Conservation (phyloP, 345 rosid genomes). For the Euphorbia pulcherrima region DNA sequence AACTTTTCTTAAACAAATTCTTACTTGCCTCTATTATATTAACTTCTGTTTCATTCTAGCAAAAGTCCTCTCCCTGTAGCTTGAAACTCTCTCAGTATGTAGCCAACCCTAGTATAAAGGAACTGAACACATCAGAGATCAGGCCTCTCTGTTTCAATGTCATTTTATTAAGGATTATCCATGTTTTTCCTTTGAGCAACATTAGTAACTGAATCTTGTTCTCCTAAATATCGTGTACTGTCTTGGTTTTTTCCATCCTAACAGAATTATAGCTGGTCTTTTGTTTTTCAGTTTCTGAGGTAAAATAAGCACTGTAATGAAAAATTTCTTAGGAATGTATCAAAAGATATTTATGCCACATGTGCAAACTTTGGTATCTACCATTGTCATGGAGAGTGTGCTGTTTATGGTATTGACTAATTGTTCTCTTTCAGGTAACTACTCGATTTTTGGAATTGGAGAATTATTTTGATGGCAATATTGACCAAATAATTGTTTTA, state of each 20-base stretch:
- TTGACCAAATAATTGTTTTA: constrained; percentile 53
- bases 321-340: neutral
- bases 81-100: neutral
- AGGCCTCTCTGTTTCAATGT: too few species aligned
- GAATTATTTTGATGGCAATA: constrained; percentile 73
- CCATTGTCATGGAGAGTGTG: neutral
- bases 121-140: too few species aligned
- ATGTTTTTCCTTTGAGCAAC: too few species aligned
- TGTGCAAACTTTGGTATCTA: neutral
- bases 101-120: too few species aligned
- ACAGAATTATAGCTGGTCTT: neutral
- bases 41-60: neutral
- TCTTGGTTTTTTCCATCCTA: neutral
- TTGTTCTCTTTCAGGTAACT: constrained; percentile 48
- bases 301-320: neutral
- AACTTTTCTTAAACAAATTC: neutral
- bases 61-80: neutral
- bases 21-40: neutral
- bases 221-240: too few species aligned
- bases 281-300: neutral
- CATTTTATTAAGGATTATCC: too few species aligned
- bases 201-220: too few species aligned
- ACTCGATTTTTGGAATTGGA: constrained; percentile 85
- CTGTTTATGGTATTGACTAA: neutral
- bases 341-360: neutral